Evolutionary conservation across 2,329 filamentous ascomycete species (phyloP).

Genomic region (Diaporthe caulivora): DNA sequence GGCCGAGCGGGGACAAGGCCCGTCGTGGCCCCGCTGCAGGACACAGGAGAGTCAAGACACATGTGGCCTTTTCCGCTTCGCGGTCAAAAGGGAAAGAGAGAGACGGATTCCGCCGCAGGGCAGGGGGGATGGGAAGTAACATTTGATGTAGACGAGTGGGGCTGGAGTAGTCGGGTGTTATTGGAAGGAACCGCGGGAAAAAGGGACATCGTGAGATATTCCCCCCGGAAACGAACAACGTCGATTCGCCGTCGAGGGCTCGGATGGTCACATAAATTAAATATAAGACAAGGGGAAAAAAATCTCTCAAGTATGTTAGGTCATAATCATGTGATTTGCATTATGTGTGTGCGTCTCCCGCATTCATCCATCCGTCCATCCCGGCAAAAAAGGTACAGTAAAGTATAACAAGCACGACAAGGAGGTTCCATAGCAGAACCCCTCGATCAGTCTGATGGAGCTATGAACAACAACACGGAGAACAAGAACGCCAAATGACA

Average conservation of each 20-base stretch:
- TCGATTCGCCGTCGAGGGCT: background rate
- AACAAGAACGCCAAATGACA: background rate
- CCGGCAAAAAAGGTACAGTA: no score
- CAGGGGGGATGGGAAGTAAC: background rate
- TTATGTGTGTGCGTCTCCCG: background rate
- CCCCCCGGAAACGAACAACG: no score
- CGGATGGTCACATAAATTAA: background rate
- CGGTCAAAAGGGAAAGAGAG: background rate
- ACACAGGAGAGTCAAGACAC: background rate
- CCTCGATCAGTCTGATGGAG: background rate
- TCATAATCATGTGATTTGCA: background rate
- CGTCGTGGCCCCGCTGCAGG: background rate
- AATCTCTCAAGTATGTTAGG: background rate
- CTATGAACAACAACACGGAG: background rate
- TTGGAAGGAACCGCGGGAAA: no score
- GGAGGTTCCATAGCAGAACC: background rate
- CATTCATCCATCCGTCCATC: background rate
- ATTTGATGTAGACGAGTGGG: background rate
- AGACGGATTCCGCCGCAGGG: background rate
- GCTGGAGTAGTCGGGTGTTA: background rate
- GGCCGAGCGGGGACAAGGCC: background rate
- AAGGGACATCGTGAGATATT: no score
- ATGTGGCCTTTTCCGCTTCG: background rate
- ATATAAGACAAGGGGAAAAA: background rate
- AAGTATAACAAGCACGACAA: conserved; percentile 1